phyloP scores from a whole-genome alignment of 257 asterid genomes.

The Solanum chilense region DNA sequence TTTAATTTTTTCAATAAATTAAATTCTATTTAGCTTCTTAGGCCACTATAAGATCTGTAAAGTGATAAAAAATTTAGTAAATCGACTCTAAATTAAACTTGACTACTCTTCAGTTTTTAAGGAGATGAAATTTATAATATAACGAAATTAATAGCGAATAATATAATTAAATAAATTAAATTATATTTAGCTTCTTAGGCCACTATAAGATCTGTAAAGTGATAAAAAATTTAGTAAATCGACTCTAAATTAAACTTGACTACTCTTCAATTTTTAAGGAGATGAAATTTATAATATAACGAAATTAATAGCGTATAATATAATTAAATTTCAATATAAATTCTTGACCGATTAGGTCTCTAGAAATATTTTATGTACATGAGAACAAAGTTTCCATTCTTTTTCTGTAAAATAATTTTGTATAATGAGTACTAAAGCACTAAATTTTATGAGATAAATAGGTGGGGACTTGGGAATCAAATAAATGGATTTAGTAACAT shows the following conservation, averaged over 20 bases:
- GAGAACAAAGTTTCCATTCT: not conserved
- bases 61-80: not conserved
- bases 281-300: not conserved
- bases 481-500: not conserved
- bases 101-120: not conserved
- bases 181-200: not conserved
- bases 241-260: not conserved
- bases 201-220: not conserved
- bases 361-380: not conserved
- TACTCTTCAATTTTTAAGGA: accelerated
- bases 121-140: not conserved
- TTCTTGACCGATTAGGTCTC: not conserved
- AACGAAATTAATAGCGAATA: not conserved
- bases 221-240: not conserved
- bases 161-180: not conserved
- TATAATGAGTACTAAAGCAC: not conserved
- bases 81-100: not conserved
- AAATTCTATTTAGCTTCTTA: not conserved
- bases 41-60: not conserved
- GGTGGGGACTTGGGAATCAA: not conserved
- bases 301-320: not conserved
- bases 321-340: not conserved
- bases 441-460: not conserved
- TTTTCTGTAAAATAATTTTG: not conserved
- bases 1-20: not conserved